phyloP scores from a whole-genome alignment of 129 eudicot species.

The Dittrichia graveolens region DNA sequence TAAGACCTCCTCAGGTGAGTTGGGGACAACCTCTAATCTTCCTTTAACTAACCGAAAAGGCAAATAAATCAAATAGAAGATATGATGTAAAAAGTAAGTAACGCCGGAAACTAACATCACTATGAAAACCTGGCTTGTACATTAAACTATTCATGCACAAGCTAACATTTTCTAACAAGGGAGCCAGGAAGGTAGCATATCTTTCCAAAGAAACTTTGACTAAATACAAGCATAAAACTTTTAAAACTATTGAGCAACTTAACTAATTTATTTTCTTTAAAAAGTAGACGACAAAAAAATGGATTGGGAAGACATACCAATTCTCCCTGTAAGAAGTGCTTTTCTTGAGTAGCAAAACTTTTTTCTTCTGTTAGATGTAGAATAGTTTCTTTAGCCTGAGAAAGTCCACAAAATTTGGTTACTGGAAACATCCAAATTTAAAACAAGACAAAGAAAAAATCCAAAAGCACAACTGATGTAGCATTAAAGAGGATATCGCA shows the following conservation, averaged over 20 bases:
- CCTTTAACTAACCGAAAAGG: constrained; percentile 4
- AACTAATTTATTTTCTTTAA: background rate
- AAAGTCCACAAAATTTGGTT: constrained; percentile 33
- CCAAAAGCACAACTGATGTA: constrained; percentile 13
- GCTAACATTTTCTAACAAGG: background rate
- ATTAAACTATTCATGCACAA: background rate
- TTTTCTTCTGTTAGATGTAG: too few species aligned
- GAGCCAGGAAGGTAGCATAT: background rate
- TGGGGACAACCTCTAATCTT: constrained; percentile 11
- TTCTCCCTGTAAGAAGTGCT: too few species aligned
- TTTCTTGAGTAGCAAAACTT: too few species aligned
- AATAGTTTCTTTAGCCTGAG: too few species aligned
- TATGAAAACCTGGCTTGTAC: constrained; percentile 1
- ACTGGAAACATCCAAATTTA: constrained; percentile 11
- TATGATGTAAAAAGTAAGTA: background rate
- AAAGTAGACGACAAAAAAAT: background rate
- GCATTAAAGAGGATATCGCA: background rate
- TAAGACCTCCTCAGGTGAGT: constrained; percentile 6
- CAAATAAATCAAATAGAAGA: background rate
- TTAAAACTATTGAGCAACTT: background rate
- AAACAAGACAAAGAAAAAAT: constrained; percentile 2
- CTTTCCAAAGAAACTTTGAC: constrained; percentile 10
- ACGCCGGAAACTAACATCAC: constrained; percentile 3
- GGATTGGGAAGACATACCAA: constrained; percentile 27
- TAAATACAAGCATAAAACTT: background rate